Evolutionary conservation across 305 asterid genomes (phyloP).

Genomic region (Fraxinus baroniana): DNA sequence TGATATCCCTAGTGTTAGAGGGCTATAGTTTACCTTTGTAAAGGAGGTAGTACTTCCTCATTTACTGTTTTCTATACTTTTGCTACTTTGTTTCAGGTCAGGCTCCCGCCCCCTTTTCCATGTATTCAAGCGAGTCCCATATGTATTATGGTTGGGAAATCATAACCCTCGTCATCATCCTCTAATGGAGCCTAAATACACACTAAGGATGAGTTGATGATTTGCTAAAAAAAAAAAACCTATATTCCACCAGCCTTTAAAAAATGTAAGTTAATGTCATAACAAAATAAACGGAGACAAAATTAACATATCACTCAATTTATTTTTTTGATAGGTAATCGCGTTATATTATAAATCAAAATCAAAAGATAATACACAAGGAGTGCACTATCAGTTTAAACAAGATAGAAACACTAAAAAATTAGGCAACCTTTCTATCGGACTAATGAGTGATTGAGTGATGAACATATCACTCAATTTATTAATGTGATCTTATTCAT

Average conservation of each 20-base stretch:
- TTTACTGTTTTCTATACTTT: not conserved
- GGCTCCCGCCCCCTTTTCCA: not conserved
- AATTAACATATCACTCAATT: no score
- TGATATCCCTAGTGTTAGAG: not conserved
- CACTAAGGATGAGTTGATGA: not conserved
- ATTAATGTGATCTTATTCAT: not conserved
- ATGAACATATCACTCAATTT: not conserved
- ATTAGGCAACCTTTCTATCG: no score
- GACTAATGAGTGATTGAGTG: no score
- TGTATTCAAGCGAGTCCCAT: not conserved
- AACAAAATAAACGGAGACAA: not conserved
- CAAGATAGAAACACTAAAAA: no score
- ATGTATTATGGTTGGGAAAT: no score
- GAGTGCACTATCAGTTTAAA: no score
- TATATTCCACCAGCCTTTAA: not conserved
- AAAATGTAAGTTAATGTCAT: not conserved
- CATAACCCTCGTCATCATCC: not conserved
- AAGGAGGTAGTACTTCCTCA: not conserved
- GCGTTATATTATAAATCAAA: no score
- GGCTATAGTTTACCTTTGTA: not conserved
- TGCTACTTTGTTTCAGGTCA: not conserved
- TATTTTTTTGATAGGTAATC: no score
- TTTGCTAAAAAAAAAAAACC: not conserved
- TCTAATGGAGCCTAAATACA: not conserved
- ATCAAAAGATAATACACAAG: no score